Conservation (phyloP, 306 rosid species). For the Quercus engelmannii region DNA sequence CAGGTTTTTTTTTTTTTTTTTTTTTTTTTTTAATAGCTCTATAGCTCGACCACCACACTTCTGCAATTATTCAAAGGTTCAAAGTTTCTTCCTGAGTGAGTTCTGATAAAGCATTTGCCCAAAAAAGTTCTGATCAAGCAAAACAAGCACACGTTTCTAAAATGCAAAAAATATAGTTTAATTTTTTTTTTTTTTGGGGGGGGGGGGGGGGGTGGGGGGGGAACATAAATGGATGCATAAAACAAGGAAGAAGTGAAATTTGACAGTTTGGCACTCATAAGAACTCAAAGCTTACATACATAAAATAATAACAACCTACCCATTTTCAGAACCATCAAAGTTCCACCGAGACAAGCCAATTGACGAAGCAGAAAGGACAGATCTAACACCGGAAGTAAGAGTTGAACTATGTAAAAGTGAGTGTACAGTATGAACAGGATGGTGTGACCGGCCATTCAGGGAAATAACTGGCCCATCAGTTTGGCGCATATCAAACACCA, state of each 20-base stretch:
- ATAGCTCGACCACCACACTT: no score
- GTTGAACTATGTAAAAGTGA: slow-evolving; percentile 50
- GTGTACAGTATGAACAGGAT: slow-evolving; percentile 79
- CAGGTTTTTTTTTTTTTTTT: no score
- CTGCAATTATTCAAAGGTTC: not conserved
- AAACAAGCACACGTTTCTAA: slow-evolving; percentile 1
- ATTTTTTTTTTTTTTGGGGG: not conserved
- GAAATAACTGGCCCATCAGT: slow-evolving; percentile 67
- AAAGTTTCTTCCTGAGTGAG: not conserved
- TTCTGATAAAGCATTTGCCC: no score
- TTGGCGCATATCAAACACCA: slow-evolving; percentile 80
- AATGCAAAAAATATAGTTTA: slow-evolving; percentile 12
- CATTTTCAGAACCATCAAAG: slow-evolving; percentile 52
- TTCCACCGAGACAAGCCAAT: slow-evolving; percentile 78
- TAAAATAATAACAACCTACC: slow-evolving; percentile 46
- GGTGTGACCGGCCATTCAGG: slow-evolving; percentile 52
- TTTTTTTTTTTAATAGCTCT: no score
- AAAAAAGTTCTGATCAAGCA: not conserved
- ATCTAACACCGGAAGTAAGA: slow-evolving; percentile 38
- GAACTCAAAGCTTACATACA: slow-evolving; percentile 9
- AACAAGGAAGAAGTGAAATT: not conserved
- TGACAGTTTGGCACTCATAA: not conserved
- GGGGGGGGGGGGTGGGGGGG: no score
- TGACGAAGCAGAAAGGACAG: slow-evolving; percentile 80
- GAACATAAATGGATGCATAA: not conserved